A percentile compares a stretch with the other conserved stretches of the same genome.
Evolutionary conservation across 129 eudicot genomes (phyloP).

Genomic region (Centaurea solstitialis): DNA sequence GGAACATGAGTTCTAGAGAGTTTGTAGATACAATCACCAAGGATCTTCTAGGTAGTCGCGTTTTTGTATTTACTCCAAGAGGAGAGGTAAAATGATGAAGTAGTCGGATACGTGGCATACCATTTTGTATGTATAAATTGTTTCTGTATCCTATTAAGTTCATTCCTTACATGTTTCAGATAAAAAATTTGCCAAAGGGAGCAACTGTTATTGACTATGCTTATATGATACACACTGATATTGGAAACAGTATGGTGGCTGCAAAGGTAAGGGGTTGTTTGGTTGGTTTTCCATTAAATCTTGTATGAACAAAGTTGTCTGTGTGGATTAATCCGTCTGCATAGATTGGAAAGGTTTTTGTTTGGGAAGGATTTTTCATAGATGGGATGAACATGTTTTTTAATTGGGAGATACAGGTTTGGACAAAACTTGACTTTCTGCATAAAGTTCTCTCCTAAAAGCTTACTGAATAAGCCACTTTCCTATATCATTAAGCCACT

Average conservation of each 20-base stretch:
- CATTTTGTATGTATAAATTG: not conserved
- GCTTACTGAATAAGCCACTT: too few relatives aligned
- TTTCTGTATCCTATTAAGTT: not conserved
- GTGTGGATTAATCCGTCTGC: too few relatives aligned
- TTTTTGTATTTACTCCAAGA: conserved; percentile 94
- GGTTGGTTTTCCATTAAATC: too few relatives aligned
- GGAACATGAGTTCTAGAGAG: conserved; percentile 98
- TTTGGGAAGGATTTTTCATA: too few relatives aligned
- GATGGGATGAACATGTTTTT: too few relatives aligned
- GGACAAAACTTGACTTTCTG: too few relatives aligned
- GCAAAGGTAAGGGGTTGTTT: conserved; percentile 56
- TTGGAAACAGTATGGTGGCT: conserved; percentile 97
- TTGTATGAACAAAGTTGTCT: too few relatives aligned
- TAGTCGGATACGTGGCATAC: not conserved
- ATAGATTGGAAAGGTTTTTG: too few relatives aligned
- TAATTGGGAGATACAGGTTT: too few relatives aligned
- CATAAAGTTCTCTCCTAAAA: too few relatives aligned
- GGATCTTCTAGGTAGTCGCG: conserved; percentile 92
- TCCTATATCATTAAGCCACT: too few relatives aligned
- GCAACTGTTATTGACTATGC: conserved; percentile 97
- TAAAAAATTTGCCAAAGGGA: conserved; percentile 89
- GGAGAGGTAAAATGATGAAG: conserved; percentile 69
- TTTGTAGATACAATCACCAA: conserved; percentile 93
- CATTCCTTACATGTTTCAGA: conserved; percentile 44
- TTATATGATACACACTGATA: conserved; percentile 91